Evolutionary conservation across 176 grass and related monocot species (phyloP), one percentile per base, ranked within the genome.

Genomic region (Zoysia pacifica): DNA sequence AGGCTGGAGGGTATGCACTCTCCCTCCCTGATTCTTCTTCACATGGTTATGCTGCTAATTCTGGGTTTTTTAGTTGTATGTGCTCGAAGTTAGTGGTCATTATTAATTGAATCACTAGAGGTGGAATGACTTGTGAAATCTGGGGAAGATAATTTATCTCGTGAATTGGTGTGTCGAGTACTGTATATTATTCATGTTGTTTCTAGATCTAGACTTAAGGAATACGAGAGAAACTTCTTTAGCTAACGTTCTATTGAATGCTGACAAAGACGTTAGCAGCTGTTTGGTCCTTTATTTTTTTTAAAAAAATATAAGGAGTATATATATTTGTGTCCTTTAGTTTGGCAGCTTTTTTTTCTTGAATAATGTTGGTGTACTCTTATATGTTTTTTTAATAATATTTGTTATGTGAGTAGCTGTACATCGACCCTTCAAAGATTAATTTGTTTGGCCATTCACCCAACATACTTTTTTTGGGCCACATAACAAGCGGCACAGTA

Each of bases 1-100:
- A 97, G 79, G 94, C 94, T 91, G 88, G 86, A 85, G 94, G 94
- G 94, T 97, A 93, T 3, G 77, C 47, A 6, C 5, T 55, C 60
- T 67, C 59, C 36, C 4, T 72, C 5, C 58, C 8, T 28, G 7
- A 28, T 20, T 60, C 42, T 20, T 60, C 42, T 85, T 40, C 20
- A 58, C 48, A 58, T 67, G 9, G 11, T 37, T 74, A 39, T 72
- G 16, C 36, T 78, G 9, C 16, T 46, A 0, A 16, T 5, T 45
- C 0, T 5, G 4, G 12, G 11, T 82, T 10, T 11, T 35, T 16
- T 61, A 13, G 1, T 65, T 60, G 10, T 49, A 9, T 6, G 7
- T 44, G 20, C 5, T 48, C 38, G 36, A 46, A 42, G 6, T 37
- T 49, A 5, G 10, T 72, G 59, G 9, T 85, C 67, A 11, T 67